These are phyloP conservation scores for Cinnamomum chago DNA, from an alignment of 164 flowering plant species.

Conservation along the genomic window DNA sequence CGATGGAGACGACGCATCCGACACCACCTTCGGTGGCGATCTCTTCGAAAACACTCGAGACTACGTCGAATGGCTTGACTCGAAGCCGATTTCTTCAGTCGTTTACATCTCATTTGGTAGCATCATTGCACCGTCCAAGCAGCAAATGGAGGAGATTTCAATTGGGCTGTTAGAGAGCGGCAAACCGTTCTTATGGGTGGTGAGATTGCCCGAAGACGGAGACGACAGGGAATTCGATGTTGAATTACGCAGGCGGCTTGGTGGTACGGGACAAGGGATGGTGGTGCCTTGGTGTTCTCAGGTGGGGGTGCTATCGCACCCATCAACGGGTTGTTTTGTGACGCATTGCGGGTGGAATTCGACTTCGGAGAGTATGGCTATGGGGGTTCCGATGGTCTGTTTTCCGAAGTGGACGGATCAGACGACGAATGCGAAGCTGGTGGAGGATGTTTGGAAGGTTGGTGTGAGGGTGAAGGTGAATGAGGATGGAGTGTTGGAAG, in stretches of 20 bases:
- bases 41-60: neutral
- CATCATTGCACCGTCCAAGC: slow-evolving; percentile 10
- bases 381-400: slow-evolving; percentile 54
- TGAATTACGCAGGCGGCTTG: neutral
- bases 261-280: slow-evolving; percentile 20
- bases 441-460: slow-evolving; percentile 49
- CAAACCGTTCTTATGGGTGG: slow-evolving; percentile 40
- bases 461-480: slow-evolving; percentile 37
- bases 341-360: slow-evolving; percentile 85
- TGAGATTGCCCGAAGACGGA: slow-evolving; percentile 5
- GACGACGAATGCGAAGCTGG: slow-evolving; percentile 48
- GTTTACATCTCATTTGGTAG: slow-evolving; percentile 44
- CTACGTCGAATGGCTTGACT: slow-evolving; percentile 27
- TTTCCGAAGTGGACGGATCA: slow-evolving; percentile 59
- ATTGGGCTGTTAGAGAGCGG: slow-evolving; percentile 16
- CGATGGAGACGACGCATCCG: slow-evolving; percentile 2
- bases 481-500: slow-evolving; percentile 32
- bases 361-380: slow-evolving; percentile 38
- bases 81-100: slow-evolving; percentile 29
- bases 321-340: slow-evolving; percentile 49
- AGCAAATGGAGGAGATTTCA: slow-evolving; percentile 28
- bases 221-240: neutral
- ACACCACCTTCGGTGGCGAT: neutral
- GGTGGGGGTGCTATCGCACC: slow-evolving; percentile 45
- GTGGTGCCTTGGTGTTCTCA: slow-evolving; percentile 51